Evolutionary conservation across 2,329 filamentous ascomycete species (phyloP).

Genomic region (Zopfia rhizophila): DNA sequence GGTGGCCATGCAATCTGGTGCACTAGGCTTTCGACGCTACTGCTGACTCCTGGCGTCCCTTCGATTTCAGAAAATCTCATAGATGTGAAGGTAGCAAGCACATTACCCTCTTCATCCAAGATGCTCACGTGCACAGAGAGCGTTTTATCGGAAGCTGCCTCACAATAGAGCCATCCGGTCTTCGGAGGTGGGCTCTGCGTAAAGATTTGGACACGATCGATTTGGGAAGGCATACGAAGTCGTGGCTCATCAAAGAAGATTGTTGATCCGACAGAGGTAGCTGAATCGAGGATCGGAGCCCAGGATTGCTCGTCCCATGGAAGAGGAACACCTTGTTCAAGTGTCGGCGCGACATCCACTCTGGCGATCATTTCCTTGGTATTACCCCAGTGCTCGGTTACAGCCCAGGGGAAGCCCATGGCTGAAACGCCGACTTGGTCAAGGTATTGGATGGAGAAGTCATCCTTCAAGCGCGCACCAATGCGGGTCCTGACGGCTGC

Average conservation of each 20-base stretch:
- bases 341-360: conserved; percentile 50
- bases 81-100: conserved; percentile 35
- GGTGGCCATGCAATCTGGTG: conserved; percentile 54
- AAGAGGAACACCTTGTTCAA: too few species aligned
- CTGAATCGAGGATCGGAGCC: conserved; percentile 55
- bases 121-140: conserved; percentile 34
- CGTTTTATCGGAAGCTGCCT: conserved; percentile 35
- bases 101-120: conserved; percentile 14
- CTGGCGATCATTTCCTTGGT: conserved; percentile 54
- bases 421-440: conserved; percentile 52
- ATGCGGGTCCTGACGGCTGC: conserved; percentile 40
- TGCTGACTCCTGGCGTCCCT: conserved; percentile 17
- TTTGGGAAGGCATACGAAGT: conserved; percentile 50
- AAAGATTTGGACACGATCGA: conserved; percentile 37
- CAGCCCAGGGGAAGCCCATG: conserved; percentile 57
- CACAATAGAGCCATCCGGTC: conserved; percentile 47
- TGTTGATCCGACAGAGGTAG: conserved; percentile 55
- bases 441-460: conserved; percentile 54
- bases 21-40: conserved; percentile 46
- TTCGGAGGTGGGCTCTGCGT: conserved; percentile 36
- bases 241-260: conserved; percentile 50
- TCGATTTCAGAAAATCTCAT: conserved; percentile 42
- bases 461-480: conserved; percentile 35
- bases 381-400: conserved; percentile 53
- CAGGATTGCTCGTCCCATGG: conserved; percentile 47